Evolutionary conservation across 768 basidiomycete species (phyloP).

Genomic region (Zangia roseola): DNA sequence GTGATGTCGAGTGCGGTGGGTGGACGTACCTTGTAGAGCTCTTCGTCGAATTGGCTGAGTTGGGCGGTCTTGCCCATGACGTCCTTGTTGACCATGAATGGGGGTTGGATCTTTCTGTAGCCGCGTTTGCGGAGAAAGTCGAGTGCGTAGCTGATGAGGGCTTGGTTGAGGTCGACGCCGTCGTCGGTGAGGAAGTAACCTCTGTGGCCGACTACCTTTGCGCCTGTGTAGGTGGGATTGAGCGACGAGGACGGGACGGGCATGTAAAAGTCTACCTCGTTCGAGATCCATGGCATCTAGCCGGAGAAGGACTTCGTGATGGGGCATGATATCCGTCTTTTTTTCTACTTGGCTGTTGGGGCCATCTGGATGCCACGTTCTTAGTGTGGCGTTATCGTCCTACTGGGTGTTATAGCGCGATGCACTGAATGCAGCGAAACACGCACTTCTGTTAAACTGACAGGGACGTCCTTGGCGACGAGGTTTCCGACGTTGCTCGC

Average conservation of each 20-base stretch:
- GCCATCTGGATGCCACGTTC: conserved; percentile 85
- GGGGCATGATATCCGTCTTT: conserved; percentile 82
- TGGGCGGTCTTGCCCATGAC: conserved; percentile 98
- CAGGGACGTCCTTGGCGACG: conserved; percentile 82
- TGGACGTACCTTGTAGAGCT: conserved; percentile 81
- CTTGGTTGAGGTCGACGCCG: conserved; percentile 96
- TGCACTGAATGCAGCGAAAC: not conserved
- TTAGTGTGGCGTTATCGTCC: conserved; percentile 87
- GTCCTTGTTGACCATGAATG: conserved; percentile 98
- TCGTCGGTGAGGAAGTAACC: conserved; percentile 96
- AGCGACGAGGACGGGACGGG: conserved; percentile 3
- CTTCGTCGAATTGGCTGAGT: conserved; percentile 97
- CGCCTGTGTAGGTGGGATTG: conserved; percentile 46
- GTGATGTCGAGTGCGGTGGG: not conserved
- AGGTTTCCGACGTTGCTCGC: conserved; percentile 88
- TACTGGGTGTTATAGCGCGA: conserved; percentile 29
- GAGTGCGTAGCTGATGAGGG: conserved; percentile 90
- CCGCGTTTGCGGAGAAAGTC: conserved; percentile 82
- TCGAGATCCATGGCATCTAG: conserved; percentile 97
- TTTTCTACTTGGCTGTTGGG: conserved; percentile 69
- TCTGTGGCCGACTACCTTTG: conserved; percentile 92
- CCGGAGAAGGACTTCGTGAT: conserved; percentile 93
- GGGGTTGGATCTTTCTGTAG: conserved; percentile 95
- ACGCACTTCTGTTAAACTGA: conserved; percentile 82
- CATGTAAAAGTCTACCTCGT: conserved; percentile 53